Percentiles rank a stretch among this genome's conserved stretches.
Evolutionary conservation across 1,139 yeast genomes (phyloP).

Genomic region (Geotrichum europaeum): DNA sequence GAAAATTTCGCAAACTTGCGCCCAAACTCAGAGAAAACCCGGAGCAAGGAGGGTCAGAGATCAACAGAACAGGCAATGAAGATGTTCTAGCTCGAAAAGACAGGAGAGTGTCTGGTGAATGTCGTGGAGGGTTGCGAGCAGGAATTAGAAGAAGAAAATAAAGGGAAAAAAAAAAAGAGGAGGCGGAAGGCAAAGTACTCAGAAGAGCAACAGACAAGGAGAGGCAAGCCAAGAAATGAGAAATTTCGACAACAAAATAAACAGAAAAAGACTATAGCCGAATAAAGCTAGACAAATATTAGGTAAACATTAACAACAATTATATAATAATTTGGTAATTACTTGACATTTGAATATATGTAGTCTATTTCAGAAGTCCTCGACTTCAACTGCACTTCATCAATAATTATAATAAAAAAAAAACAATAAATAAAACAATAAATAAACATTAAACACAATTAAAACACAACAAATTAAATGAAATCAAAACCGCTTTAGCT

Average conservation of each 20-base stretch:
- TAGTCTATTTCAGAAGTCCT: background rate
- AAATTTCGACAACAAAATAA: background rate
- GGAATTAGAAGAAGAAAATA: background rate
- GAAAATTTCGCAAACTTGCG: background rate
- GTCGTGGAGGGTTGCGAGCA: background rate
- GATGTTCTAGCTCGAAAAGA: background rate
- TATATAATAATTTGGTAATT: too few relatives aligned
- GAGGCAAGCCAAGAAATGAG: background rate
- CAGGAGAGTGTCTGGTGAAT: background rate
- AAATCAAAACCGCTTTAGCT: background rate
- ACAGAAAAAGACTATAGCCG: background rate
- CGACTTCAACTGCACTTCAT: background rate
- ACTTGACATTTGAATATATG: background rate
- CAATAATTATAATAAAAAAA: background rate
- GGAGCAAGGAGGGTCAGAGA: background rate
- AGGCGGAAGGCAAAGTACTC: background rate
- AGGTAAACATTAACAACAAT: background rate
- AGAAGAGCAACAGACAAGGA: background rate
- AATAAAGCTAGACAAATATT: background rate
- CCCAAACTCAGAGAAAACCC: background rate
- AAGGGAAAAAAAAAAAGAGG: background rate
- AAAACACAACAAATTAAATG: background rate
- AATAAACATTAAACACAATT: background rate
- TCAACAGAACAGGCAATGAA: background rate
- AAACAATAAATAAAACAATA: background rate